phyloP scores from a whole-genome alignment of 1,284 basidiomycete genomes.

The Boletellus deceptivus region DNA sequence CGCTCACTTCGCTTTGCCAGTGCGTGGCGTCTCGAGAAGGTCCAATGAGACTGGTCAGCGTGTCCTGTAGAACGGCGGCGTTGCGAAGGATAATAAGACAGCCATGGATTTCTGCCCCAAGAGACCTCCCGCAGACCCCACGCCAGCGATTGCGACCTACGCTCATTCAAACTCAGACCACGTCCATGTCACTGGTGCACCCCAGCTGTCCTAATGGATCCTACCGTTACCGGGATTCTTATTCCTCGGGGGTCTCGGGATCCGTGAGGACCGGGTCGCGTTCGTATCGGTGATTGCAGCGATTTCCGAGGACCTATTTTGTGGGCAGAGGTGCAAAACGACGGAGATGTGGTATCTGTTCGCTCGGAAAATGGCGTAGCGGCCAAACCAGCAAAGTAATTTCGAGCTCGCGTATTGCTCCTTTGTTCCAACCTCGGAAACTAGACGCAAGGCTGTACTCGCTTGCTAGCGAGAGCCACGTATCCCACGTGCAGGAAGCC shows the following conservation, averaged over 20 bases:
- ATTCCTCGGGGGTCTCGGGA: conserved; percentile 18
- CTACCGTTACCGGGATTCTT: conserved; percentile 19
- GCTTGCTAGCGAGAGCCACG: too few species aligned
- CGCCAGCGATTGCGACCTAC: too few species aligned
- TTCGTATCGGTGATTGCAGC: conserved; percentile 16
- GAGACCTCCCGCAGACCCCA: neutral
- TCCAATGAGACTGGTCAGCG: neutral
- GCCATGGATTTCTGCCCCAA: neutral
- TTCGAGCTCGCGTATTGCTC: too few species aligned
- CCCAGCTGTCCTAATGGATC: too few species aligned
- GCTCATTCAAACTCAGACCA: too few species aligned
- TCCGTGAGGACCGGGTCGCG: conserved; percentile 12
- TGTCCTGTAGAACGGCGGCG: neutral
- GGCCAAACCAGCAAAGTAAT: too few species aligned
- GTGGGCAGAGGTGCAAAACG: conserved; percentile 18
- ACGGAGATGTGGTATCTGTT: conserved; percentile 12
- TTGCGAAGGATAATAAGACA: neutral
- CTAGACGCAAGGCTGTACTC: too few species aligned
- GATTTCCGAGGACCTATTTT: conserved; percentile 9
- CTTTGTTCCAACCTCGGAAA: too few species aligned
- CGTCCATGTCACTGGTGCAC: too few species aligned
- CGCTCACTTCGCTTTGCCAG: neutral
- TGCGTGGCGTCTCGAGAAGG: neutral
- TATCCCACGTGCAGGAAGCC: too few species aligned
- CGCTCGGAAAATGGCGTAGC: too few species aligned